A percentile compares a stretch with the other conserved stretches of the same genome.
Conservation (phyloP, 352 stramenopile species). For the Phytophthora hibernalis region DNA sequence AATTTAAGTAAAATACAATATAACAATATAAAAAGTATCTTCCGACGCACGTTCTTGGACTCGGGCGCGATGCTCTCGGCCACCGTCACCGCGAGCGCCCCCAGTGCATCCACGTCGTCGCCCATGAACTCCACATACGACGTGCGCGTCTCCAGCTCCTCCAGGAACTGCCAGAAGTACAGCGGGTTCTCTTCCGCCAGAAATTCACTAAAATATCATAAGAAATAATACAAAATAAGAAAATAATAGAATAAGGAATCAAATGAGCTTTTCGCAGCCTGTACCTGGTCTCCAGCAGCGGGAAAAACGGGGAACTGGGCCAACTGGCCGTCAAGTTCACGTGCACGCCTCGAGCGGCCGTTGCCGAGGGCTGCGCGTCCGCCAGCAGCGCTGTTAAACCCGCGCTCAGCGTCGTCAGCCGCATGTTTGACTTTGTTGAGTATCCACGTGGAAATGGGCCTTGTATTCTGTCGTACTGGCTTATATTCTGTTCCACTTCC, state of each 20-base stretch:
- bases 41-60: conserved; percentile 60
- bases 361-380: conserved; percentile 25
- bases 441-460: conserved; percentile 32
- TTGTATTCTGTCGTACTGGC: conserved; percentile 10
- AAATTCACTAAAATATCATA: conserved; percentile 60
- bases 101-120: conserved; percentile 56
- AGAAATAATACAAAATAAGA: conserved; percentile 12
- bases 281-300: conserved; percentile 66
- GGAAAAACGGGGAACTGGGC: conserved; percentile 63
- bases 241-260: not conserved
- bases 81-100: conserved; percentile 56
- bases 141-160: conserved; percentile 47
- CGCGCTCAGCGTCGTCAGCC: conserved; percentile 23
- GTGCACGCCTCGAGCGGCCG: conserved; percentile 45
- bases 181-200: conserved; percentile 79
- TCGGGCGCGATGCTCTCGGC: conserved; percentile 66
- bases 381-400: conserved; percentile 25
- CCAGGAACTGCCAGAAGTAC: conserved; percentile 83
- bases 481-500: too few relatives aligned
- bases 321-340: conserved; percentile 71
- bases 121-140: conserved; percentile 42
- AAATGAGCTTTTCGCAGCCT: not conserved
- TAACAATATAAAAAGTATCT: conserved; percentile 16
- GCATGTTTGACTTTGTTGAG: conserved; percentile 15
- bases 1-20: conserved; percentile 1